Evolutionary conservation across 163 green algal species (phyloP).

Genomic region (Chlorella variabilis): DNA sequence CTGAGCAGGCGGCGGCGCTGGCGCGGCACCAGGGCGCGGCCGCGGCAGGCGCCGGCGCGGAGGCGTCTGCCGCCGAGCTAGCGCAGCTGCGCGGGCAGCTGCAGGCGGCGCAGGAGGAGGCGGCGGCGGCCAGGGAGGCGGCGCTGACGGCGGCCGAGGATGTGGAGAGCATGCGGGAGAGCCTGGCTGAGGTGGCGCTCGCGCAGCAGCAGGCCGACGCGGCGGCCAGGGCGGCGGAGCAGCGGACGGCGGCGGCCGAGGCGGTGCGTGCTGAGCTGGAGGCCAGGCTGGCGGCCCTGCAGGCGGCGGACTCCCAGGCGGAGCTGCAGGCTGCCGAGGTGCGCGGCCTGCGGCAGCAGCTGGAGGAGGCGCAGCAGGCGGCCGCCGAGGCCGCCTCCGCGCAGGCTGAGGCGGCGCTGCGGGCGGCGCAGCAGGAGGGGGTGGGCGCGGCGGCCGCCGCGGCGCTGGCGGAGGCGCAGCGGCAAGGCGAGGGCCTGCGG

Average conservation of each 20-base stretch:
- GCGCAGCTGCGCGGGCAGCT: constrained; percentile 8
- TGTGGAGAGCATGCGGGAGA: constrained; percentile 22
- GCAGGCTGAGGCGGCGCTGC: background rate
- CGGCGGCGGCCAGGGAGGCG: background rate
- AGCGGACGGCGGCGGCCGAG: constrained; percentile 22
- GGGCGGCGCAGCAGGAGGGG: background rate
- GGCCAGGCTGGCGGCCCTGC: background rate
- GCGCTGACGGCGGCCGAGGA: background rate
- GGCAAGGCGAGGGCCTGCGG: background rate
- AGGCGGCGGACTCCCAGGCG: background rate
- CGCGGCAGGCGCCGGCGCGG: background rate
- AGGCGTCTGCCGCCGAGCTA: background rate
- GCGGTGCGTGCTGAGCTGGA: background rate
- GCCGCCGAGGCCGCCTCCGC: background rate
- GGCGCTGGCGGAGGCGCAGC: background rate
- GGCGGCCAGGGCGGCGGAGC: constrained; percentile 1
- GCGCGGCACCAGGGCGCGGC: background rate
- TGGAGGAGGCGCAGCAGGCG: background rate
- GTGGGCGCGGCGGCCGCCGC: background rate
- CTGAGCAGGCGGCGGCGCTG: background rate
- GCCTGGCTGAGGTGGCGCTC: background rate
- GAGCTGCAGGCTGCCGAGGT: constrained; percentile 16
- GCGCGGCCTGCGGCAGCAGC: constrained; percentile 22
- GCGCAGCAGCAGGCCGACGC: background rate
- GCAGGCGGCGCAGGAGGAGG: background rate